phyloP scores from a whole-genome alignment of 2,329 filamentous ascomycete genomes.

The Emericellopsis atlantica region DNA sequence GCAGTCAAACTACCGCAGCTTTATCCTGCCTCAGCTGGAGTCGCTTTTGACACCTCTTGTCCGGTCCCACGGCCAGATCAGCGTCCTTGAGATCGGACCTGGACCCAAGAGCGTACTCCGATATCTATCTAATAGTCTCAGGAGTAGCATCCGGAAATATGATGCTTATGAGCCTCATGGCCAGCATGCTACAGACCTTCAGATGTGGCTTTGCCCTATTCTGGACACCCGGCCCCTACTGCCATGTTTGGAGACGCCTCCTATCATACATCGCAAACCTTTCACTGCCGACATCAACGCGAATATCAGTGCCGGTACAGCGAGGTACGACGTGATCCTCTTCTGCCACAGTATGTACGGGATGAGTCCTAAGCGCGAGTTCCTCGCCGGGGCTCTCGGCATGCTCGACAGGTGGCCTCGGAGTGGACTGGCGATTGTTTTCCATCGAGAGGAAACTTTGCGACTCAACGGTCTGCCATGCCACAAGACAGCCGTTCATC shows the following conservation, averaged over 20 bases:
- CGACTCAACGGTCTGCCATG: slow-evolving; percentile 33
- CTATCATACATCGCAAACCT: slow-evolving; percentile 22
- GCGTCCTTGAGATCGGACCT: slow-evolving; percentile 46
- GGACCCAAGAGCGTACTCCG: slow-evolving; percentile 42
- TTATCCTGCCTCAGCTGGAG: slow-evolving; percentile 36
- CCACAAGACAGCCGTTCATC: slow-evolving; percentile 31
- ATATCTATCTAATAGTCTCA: slow-evolving; percentile 26
- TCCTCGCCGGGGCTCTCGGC: slow-evolving; percentile 30
- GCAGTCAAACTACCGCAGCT: slow-evolving; percentile 26
- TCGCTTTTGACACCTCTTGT: slow-evolving; percentile 26
- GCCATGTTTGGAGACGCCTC: slow-evolving; percentile 22
- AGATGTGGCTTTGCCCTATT: slow-evolving; percentile 24
- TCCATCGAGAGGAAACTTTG: slow-evolving; percentile 37
- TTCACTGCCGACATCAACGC: slow-evolving; percentile 22
- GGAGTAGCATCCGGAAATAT: slow-evolving; percentile 34
- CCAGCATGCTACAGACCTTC: slow-evolving; percentile 28
- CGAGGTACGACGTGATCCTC: slow-evolving; percentile 40
- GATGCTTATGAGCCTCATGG: slow-evolving; percentile 39
- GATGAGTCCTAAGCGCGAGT: slow-evolving; percentile 32
- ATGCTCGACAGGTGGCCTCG: slow-evolving; percentile 28
- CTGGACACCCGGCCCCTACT: slow-evolving; percentile 19
- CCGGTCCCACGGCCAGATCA: slow-evolving; percentile 26
- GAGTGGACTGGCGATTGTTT: slow-evolving; percentile 35
- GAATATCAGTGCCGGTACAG: slow-evolving; percentile 5
- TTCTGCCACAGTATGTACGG: slow-evolving; percentile 56